Conservation (phyloP, 768 basidiomycete genomes). For the Podaxis sp. region DNA sequence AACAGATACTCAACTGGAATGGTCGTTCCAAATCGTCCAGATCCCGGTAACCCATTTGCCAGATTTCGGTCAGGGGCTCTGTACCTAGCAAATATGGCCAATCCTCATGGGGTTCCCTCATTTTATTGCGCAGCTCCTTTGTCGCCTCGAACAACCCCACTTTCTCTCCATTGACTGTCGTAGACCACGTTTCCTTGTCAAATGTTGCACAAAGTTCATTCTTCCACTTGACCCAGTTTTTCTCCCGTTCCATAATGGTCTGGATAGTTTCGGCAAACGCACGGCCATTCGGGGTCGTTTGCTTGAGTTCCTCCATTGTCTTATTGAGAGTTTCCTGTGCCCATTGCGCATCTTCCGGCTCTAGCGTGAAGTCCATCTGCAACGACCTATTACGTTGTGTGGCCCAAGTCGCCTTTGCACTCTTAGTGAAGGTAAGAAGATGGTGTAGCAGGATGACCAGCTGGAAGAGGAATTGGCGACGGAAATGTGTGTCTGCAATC, state of each 20-base stretch:
- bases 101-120: slow-evolving; percentile 53
- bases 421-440: slow-evolving; percentile 69
- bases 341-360: slow-evolving; percentile 67
- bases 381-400: slow-evolving; percentile 70
- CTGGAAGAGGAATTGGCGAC: slow-evolving; percentile 90
- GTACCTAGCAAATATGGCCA: slow-evolving; percentile 69
- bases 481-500: slow-evolving; percentile 89
- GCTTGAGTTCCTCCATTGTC: slow-evolving; percentile 54
- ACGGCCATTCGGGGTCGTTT: slow-evolving; percentile 75
- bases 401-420: slow-evolving; percentile 56
- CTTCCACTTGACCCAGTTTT: slow-evolving; percentile 91
- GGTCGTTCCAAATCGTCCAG: slow-evolving; percentile 58
- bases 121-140: slow-evolving; percentile 40
- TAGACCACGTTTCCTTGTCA: slow-evolving; percentile 64
- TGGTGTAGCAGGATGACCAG: slow-evolving; percentile 74
- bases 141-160: slow-evolving; percentile 64
- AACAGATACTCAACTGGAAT: slow-evolving; percentile 49
- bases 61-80: slow-evolving; percentile 71
- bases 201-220: slow-evolving; percentile 77
- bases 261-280: slow-evolving; percentile 71
- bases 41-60: slow-evolving; percentile 76
- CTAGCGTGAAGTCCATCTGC: slow-evolving; percentile 79
- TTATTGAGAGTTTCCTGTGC: slow-evolving; percentile 65
- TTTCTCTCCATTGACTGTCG: slow-evolving; percentile 41
- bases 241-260: slow-evolving; percentile 74